Conservation (phyloP, 805 yeast species). For the Candida krabiensis region DNA sequence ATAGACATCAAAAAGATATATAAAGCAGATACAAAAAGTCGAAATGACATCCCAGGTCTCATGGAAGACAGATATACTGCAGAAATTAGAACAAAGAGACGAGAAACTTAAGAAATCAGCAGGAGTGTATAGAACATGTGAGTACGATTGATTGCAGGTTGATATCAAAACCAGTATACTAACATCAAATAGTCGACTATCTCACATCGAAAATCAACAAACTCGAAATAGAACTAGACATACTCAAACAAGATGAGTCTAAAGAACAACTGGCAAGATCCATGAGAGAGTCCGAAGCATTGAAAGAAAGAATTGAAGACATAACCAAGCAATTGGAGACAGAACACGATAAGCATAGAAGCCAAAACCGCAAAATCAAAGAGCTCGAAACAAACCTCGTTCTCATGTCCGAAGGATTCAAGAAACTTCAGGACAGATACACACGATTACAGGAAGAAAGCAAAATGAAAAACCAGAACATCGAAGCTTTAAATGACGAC, state of each 20-base stretch:
- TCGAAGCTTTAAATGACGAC: constrained; percentile 53
- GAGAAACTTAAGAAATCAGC: constrained; percentile 7
- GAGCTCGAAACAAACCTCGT: constrained; percentile 18
- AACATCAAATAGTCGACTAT: constrained; percentile 14
- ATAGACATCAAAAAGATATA: no score
- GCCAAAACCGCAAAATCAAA: constrained; percentile 10
- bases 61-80: constrained; percentile 24
- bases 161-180: constrained; percentile 4
- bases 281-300: constrained; percentile 5
- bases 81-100: constrained; percentile 21
- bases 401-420: constrained; percentile 25
- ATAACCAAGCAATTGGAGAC: constrained; percentile 5
- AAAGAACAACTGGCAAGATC: constrained; percentile 15
- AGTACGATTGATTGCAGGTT: constrained; percentile 8
- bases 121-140: constrained; percentile 23
- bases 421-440: constrained; percentile 19
- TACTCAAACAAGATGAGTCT: constrained; percentile 17
- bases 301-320: constrained; percentile 10
- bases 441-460: constrained; percentile 30
- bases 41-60: no score
- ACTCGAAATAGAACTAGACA: constrained; percentile 15
- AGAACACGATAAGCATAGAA: constrained; percentile 8
- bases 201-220: constrained; percentile 9
- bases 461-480: constrained; percentile 41
- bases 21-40: no score